Percentiles rank a stretch among this genome's conserved stretches.
Evolutionary conservation across 2,329 filamentous ascomycete genomes (phyloP).

Genomic region (Ophiocordyceps robertsii): DNA sequence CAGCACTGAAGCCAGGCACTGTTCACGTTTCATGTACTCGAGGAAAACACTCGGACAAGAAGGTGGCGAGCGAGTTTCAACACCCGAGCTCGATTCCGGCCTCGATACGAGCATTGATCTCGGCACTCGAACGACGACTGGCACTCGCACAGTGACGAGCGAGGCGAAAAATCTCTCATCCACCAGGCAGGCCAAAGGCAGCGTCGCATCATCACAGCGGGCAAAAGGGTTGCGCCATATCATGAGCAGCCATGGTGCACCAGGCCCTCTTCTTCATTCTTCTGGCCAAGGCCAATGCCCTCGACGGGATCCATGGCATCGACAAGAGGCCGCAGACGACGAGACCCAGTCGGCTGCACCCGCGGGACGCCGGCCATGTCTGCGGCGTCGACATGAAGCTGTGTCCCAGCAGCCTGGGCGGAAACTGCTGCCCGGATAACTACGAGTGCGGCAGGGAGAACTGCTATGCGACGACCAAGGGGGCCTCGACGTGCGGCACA

Average conservation of each 20-base stretch:
- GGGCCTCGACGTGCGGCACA: constrained; percentile 24
- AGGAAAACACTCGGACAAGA: no score
- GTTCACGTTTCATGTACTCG: no score
- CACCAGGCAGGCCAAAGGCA: no score
- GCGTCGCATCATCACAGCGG: background rate
- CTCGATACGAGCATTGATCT: no score
- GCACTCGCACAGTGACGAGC: no score
- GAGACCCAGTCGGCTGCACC: constrained; percentile 4
- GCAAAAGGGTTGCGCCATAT: no score
- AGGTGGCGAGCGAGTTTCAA: no score
- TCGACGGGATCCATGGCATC: constrained; percentile 17
- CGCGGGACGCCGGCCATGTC: constrained; percentile 2
- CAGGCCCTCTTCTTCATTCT: background rate
- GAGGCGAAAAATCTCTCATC: no score
- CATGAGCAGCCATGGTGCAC: background rate
- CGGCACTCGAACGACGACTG: no score
- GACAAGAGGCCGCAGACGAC: constrained; percentile 11
- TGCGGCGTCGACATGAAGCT: constrained; percentile 15
- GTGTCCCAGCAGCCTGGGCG: constrained; percentile 25
- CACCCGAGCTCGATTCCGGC: no score
- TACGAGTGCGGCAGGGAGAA: constrained; percentile 34
- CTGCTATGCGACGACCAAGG: constrained; percentile 32
- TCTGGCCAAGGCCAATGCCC: constrained; percentile 8
- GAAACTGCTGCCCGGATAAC: constrained; percentile 33
- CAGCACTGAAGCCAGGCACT: no score